Percentiles rank a stretch among this genome's conserved stretches.
Evolutionary conservation across 2,329 filamentous ascomycete species (phyloP).

Genomic region (Cercospora janseana): DNA sequence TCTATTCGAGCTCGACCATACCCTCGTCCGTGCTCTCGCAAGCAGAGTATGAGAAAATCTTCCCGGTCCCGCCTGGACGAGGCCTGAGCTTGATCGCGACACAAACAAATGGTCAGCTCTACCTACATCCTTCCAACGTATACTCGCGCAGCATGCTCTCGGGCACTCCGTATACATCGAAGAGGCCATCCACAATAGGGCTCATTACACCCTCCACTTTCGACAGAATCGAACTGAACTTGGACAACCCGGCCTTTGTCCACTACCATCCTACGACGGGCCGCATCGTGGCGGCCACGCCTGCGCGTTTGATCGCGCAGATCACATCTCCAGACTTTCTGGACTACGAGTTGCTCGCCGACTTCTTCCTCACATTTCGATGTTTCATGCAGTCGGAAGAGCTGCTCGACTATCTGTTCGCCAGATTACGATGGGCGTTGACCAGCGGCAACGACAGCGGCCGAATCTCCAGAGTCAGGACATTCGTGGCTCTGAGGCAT

Average conservation of each 20-base stretch:
- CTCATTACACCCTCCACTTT: constrained; percentile 66
- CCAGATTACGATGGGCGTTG: constrained; percentile 83
- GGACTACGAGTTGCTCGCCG: constrained; percentile 93
- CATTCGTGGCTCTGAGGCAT: constrained; percentile 91
- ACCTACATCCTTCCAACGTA: constrained; percentile 24
- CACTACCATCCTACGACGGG: constrained; percentile 70
- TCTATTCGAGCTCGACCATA: constrained; percentile 64
- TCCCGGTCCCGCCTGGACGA: constrained; percentile 43
- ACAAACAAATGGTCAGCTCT: constrained; percentile 17
- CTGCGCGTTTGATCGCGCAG: constrained; percentile 86
- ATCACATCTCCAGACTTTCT: constrained; percentile 95
- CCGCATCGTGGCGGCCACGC: constrained; percentile 83
- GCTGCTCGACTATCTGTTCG: constrained; percentile 78
- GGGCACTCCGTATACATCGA: constrained; percentile 14
- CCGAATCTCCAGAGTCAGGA: constrained; percentile 89
- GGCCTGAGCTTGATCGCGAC: constrained; percentile 22
- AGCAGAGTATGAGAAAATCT: constrained; percentile 41
- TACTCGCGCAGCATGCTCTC: constrained; percentile 13
- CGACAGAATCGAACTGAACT: constrained; percentile 74
- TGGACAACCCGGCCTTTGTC: constrained; percentile 78
- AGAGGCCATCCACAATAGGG: constrained; percentile 15
- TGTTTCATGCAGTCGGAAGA: constrained; percentile 76
- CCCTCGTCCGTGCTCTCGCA: constrained; percentile 60
- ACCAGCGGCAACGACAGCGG: constrained; percentile 72
- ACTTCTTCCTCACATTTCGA: constrained; percentile 95